These are phyloP conservation scores for Ascosphaera pollenicola DNA, from an alignment of 2,329 filamentous ascomycete species.

Conservation along the genomic window DNA sequence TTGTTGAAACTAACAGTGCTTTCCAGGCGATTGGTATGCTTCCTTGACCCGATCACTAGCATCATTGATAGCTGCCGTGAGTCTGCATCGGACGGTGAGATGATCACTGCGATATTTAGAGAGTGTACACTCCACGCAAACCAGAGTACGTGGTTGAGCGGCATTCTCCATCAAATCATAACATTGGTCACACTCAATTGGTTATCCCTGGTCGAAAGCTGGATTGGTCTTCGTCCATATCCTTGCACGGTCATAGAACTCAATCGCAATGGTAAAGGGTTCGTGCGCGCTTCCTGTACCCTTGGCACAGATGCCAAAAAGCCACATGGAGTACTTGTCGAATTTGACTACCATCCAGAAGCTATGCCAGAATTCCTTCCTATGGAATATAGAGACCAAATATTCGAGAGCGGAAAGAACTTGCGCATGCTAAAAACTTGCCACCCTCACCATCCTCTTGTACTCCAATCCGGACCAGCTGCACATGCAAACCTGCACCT, in stretches of 20 bases:
- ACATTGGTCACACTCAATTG: constrained; percentile 41
- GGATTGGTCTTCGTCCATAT: constrained; percentile 48
- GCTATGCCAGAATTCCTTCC: constrained; percentile 53
- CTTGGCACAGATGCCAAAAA: constrained; percentile 33
- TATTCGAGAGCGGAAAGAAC: constrained; percentile 66
- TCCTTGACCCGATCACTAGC: constrained; percentile 15
- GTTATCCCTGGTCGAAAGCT: constrained; percentile 45
- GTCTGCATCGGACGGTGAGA: constrained; percentile 32
- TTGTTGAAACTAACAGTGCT: constrained; percentile 16
- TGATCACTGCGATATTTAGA: constrained; percentile 39
- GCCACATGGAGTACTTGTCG: constrained; percentile 36
- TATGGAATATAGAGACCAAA: constrained; percentile 40
- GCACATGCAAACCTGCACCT: constrained; percentile 30
- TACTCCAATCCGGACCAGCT: no score
- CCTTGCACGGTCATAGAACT: constrained; percentile 28
- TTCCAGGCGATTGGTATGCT: constrained; percentile 17
- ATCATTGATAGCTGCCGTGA: constrained; percentile 25
- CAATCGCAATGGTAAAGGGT: constrained; percentile 31
- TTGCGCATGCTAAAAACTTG: constrained; percentile 48
- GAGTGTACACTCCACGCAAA: constrained; percentile 43
- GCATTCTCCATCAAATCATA: constrained; percentile 45
- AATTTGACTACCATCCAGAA: constrained; percentile 29
- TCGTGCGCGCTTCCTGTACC: constrained; percentile 30
- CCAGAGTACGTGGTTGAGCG: constrained; percentile 35
- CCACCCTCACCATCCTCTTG: constrained; percentile 48